A percentile compares a stretch with the other conserved stretches of the same genome.
phyloP scores from a whole-genome alignment of 257 asterid genomes.

The Vinca minor region DNA sequence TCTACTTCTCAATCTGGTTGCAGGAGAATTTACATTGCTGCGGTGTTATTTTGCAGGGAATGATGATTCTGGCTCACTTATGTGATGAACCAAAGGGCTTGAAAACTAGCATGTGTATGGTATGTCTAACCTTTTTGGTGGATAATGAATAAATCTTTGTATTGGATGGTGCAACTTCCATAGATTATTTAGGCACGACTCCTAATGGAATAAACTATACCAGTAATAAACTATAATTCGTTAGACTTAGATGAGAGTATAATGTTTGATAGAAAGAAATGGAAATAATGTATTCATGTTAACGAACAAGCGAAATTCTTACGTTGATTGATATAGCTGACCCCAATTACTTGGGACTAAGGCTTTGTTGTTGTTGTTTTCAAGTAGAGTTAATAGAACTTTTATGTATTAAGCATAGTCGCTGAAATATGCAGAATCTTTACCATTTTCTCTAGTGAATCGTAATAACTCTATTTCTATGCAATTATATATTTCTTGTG shows the following conservation, averaged over 20 bases:
- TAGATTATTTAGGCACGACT: no score
- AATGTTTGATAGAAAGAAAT: no score
- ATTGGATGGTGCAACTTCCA: no score
- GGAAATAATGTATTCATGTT: no score
- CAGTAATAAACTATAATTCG: no score
- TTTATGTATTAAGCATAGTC: slow-evolving; percentile 1
- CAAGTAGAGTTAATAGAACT: slow-evolving; percentile 7
- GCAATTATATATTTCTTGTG: background rate
- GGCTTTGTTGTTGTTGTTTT: slow-evolving; percentile 64
- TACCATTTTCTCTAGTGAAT: background rate
- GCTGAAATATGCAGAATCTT: background rate
- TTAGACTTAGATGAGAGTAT: no score
- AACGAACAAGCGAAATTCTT: no score
- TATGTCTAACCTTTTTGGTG: slow-evolving; percentile 37
- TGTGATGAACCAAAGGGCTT: slow-evolving; percentile 97
- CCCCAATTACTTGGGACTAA: no score
- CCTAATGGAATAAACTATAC: no score
- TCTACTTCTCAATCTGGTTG: background rate
- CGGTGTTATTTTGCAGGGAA: slow-evolving; percentile 57
- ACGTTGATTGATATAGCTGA: no score
- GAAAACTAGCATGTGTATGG: slow-evolving; percentile 96
- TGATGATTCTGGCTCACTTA: slow-evolving; percentile 82
- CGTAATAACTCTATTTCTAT: slow-evolving; percentile 8
- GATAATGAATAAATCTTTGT: no score
- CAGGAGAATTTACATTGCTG: slow-evolving; percentile 5